Evolutionary conservation across 495 filamentous ascomycete genomes (phyloP).

Genomic region (Tetracladium marchalianum): DNA sequence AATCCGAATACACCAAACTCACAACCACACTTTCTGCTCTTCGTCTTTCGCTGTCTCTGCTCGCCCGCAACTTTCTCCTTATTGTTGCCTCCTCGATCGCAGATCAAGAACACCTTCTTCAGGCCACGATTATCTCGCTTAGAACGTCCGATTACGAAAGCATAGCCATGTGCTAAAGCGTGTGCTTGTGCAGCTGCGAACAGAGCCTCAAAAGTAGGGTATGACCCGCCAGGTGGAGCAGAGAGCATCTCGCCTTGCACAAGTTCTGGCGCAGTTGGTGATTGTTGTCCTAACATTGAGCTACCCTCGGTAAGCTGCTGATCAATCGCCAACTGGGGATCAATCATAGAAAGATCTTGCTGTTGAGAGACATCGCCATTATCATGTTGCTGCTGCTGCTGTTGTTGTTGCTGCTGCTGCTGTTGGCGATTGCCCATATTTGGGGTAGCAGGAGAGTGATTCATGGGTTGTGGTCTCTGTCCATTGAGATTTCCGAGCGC

Average conservation of each 20-base stretch:
- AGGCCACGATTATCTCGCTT: slow-evolving; percentile 45
- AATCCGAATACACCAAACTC: slow-evolving; percentile 49
- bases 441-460: slow-evolving; percentile 4
- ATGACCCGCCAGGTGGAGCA: slow-evolving; percentile 43
- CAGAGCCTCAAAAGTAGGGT: slow-evolving; percentile 42
- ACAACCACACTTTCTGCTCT: slow-evolving; percentile 47
- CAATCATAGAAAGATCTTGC: slow-evolving; percentile 18
- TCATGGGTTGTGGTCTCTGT: slow-evolving; percentile 17
- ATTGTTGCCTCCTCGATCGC: slow-evolving; percentile 41
- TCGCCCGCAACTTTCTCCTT: slow-evolving; percentile 36
- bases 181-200: slow-evolving; percentile 41
- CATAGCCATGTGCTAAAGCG: slow-evolving; percentile 46
- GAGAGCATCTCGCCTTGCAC: slow-evolving; percentile 32
- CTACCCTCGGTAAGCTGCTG: slow-evolving; percentile 9
- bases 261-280: background rate
- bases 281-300: slow-evolving; percentile 6
- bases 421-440: slow-evolving; percentile 10
- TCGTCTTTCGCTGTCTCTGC: slow-evolving; percentile 44
- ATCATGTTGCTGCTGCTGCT: slow-evolving; percentile 6
- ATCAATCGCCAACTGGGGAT: slow-evolving; percentile 19
- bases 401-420: slow-evolving; percentile 6
- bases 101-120: slow-evolving; percentile 49
- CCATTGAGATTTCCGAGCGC: slow-evolving; percentile 9
- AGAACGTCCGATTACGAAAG: slow-evolving; percentile 46
- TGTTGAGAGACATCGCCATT: slow-evolving; percentile 3